These are phyloP conservation scores for Leptodermis oblonga DNA, from an alignment of 257 asterid species.

Conservation along the genomic window DNA sequence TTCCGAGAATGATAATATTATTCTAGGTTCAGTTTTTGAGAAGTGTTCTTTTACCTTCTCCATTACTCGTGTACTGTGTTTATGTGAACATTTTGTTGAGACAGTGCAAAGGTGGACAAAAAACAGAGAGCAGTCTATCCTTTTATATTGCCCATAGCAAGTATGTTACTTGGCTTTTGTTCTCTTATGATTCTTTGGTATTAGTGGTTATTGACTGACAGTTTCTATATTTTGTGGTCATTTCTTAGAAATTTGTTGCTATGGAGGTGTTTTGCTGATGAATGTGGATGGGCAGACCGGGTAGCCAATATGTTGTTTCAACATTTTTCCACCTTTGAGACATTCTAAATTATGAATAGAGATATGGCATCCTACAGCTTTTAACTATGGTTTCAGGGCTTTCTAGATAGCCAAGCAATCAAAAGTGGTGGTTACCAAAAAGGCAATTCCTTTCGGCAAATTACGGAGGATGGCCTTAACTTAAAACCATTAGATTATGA, in stretches of 20 bases:
- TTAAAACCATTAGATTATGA: slow-evolving; percentile 26
- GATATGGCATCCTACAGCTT: background rate
- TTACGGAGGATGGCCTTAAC: slow-evolving; percentile 19
- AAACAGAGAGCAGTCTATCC: slow-evolving; percentile 16
- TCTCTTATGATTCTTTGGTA: background rate
- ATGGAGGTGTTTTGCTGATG: slow-evolving; percentile 21
- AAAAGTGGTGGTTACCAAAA: slow-evolving; percentile 5
- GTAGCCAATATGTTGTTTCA: slow-evolving; percentile 11
- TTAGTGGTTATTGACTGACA: background rate
- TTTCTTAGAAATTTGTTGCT: slow-evolving; percentile 13
- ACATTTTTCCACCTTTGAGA: background rate
- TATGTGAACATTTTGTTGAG: too few relatives aligned
- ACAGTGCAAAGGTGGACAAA: slow-evolving; percentile 22
- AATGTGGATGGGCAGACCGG: slow-evolving; percentile 27
- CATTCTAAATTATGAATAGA: background rate
- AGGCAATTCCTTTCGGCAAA: background rate
- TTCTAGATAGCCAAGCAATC: background rate
- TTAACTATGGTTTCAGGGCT: slow-evolving; percentile 10
- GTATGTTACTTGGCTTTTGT: slow-evolving; percentile 5
- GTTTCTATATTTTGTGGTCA: background rate
- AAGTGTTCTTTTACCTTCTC: background rate
- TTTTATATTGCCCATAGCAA: slow-evolving; percentile 16
- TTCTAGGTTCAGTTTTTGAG: background rate
- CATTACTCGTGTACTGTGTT: background rate
- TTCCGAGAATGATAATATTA: background rate